These are phyloP conservation scores for Trichosporon asahii DNA, from an alignment of 1,284 basidiomycete species.

Conservation along the genomic window DNA sequence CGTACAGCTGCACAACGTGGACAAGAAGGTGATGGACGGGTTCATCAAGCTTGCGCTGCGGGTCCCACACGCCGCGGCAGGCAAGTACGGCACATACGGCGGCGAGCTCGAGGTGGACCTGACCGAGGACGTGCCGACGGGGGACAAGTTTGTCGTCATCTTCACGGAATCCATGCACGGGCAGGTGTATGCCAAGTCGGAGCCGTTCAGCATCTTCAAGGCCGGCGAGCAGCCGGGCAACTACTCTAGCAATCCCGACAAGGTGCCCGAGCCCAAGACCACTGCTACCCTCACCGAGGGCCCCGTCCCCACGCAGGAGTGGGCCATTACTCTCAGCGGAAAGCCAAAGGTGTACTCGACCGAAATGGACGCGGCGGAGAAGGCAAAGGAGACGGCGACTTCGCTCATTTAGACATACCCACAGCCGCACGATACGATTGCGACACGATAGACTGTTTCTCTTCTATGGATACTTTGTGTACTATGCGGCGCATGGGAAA, in stretches of 20 bases:
- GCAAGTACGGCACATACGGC: slow-evolving; percentile 43
- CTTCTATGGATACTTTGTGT: slow-evolving; percentile 9
- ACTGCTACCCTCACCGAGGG: slow-evolving; percentile 42
- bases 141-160: slow-evolving; percentile 42
- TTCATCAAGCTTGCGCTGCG: slow-evolving; percentile 45
- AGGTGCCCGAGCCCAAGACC: slow-evolving; percentile 14
- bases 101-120: slow-evolving; percentile 50
- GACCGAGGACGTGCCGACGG: slow-evolving; percentile 34
- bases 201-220: slow-evolving; percentile 43
- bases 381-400: not conserved
- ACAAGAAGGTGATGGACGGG: slow-evolving; percentile 46
- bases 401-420: not conserved
- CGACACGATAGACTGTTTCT: not conserved
- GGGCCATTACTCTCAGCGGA: slow-evolving; percentile 45
- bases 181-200: slow-evolving; percentile 44
- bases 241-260: slow-evolving; percentile 27
- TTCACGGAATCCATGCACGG: slow-evolving; percentile 48
- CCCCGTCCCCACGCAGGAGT: slow-evolving; percentile 42
- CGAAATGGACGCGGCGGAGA: not conserved
- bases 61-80: slow-evolving; percentile 38
- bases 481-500: not conserved
- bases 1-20: slow-evolving; percentile 49
- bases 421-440: not conserved
- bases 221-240: slow-evolving; percentile 25
- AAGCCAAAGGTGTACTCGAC: not conserved